Base-by-base conservation (phyloP, 1,284 basidiomycete genomes). In the Leccinum subatratum region DNA sequence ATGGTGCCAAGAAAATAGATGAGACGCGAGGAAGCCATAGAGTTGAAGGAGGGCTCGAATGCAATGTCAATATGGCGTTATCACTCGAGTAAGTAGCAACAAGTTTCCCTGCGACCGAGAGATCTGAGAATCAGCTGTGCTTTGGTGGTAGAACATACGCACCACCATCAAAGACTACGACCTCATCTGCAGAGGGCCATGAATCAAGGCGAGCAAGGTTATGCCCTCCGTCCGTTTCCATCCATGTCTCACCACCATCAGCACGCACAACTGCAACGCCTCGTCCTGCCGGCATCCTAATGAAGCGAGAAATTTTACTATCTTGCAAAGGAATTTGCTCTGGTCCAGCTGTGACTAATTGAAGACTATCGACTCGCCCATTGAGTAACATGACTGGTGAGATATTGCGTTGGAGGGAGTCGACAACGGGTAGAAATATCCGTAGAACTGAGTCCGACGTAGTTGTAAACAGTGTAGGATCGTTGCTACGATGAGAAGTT, bases 391-490 rank as follows among this genome's bases (percentile, higher is more conserved):
- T 77, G 18, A 83, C 69, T 2, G 85, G 83, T 45, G 82, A 82
- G 57, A 92, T 78, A 58, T 81, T 72, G 72, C 88, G 86, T 70
- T 90, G 85, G 14, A 94, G 93, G 30, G 90, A 87, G 77, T 97
- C 95, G 28, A 97, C 80, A 20, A 97, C 91, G 4, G 94, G 91
- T 30, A 92, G 81, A 77, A 94, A 96, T 73, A 97, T 86, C 28
- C 94, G 89, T 37, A 96, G 77, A 3, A 86, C 86, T 4, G 90
- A 85, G 73, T 94, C 89, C 18, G 83, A 81, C 20, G 93, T 93
- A 62, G 90, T 81, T 30, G 92, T 93, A 74, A 90, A 92, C 1
- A 95, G 79, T 63, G 91, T 86, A 1, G 89, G 81, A 72, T 92
- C 91, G 70, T 91, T 88, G 54, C 92, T 93, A 39, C 34, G 56